Evolutionary conservation across 768 basidiomycete species (phyloP).

Genomic region (Tylopilus rubrobrunneus): DNA sequence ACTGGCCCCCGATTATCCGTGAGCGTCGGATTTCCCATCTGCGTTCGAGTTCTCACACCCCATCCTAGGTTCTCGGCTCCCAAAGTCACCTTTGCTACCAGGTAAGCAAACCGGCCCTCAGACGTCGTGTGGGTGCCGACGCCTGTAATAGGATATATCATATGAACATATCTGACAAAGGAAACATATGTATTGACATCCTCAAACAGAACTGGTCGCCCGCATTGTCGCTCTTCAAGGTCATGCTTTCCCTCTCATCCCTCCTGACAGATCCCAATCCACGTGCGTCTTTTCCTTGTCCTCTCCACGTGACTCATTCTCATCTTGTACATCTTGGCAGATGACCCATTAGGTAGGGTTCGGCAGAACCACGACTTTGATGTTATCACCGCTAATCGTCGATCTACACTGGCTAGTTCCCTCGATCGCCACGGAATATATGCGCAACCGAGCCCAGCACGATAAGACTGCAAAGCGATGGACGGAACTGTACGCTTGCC

Average conservation of each 20-base stretch:
- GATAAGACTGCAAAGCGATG: constrained; percentile 76
- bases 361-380: background rate
- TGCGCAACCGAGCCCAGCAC: constrained; percentile 61
- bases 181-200: constrained; percentile 83
- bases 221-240: constrained; percentile 89
- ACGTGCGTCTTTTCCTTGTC: constrained; percentile 43
- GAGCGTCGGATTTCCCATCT: background rate
- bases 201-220: constrained; percentile 95
- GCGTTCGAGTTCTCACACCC: constrained; percentile 1
- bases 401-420: constrained; percentile 44
- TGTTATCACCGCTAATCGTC: background rate
- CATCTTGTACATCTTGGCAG: constrained; percentile 32
- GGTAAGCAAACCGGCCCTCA: constrained; percentile 38
- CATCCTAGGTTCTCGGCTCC: constrained; percentile 69
- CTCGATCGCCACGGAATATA: constrained; percentile 66
- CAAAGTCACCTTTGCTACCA: constrained; percentile 68
- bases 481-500: constrained; percentile 69
- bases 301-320: background rate
- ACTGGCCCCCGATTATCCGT: constrained; percentile 79
- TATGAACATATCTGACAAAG: constrained; percentile 82
- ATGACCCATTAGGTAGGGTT: constrained; percentile 63
- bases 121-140: background rate
- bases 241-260: constrained; percentile 89
- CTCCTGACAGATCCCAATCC: constrained; percentile 94
- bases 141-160: constrained; percentile 67